A percentile compares a stretch with the other conserved stretches of the same genome.
phyloP scores from a whole-genome alignment of 2,329 filamentous ascomycete species.

The Colletotrichum sp. region DNA sequence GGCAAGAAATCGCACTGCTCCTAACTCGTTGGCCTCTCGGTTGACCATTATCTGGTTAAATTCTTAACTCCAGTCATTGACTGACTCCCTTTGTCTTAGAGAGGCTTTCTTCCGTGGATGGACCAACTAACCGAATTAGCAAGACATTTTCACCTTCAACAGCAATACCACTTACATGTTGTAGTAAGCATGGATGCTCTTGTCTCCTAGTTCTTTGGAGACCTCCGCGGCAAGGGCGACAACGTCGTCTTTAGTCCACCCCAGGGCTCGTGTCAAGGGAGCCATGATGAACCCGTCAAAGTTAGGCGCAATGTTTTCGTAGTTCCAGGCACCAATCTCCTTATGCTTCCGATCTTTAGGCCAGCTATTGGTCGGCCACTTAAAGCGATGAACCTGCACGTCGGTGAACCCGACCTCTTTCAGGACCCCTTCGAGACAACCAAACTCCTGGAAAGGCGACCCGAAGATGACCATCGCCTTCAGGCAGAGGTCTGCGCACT shows the following conservation, averaged over 20 bases:
- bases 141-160: too few relatives aligned
- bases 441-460: neutral
- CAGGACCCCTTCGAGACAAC: neutral
- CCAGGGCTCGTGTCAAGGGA: neutral
- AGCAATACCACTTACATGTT: neutral
- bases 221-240: neutral
- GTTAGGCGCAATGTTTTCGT: neutral
- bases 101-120: neutral
- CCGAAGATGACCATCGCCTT: neutral
- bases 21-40: rapidly evolving
- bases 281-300: neutral
- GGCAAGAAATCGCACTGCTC: neutral
- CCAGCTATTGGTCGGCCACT: neutral
- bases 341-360: neutral
- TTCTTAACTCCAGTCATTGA: rapidly evolving
- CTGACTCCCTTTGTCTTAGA: rapidly evolving
- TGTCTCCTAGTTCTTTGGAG: neutral
- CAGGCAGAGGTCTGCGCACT: neutral
- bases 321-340: neutral
- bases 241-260: neutral
- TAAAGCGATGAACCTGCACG: neutral
- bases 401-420: neutral
- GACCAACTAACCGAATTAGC: neutral
- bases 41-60: rapidly evolving
- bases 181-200: neutral